A percentile compares a stretch with the other conserved stretches of the same genome.
Conservation (phyloP, 495 filamentous ascomycete species). For the Penicillium parvum region DNA sequence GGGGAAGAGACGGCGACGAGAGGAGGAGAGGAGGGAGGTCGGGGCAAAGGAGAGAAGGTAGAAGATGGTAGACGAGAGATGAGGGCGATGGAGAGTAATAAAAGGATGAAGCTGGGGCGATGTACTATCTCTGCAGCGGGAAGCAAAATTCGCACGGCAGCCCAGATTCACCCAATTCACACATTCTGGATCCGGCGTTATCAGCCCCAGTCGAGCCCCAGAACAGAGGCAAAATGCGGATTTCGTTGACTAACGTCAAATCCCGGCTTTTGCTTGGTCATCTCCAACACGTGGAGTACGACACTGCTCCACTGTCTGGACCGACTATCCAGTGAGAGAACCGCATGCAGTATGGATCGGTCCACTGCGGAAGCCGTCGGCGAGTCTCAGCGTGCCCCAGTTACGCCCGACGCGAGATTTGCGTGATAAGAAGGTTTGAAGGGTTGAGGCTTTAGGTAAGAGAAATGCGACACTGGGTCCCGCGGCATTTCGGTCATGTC, state of each 20-base stretch:
- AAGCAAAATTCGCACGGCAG: conserved; percentile 2
- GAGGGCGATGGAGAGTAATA: conserved; percentile 4
- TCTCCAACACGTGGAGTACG: conserved; percentile 29
- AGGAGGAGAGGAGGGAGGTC: neutral
- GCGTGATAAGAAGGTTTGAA: conserved; percentile 24
- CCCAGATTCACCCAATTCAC: neutral
- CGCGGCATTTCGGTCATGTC: neutral
- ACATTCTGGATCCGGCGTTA: conserved; percentile 19
- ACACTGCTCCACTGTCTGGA: conserved; percentile 24
- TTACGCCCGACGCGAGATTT: neutral
- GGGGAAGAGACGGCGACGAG: neutral
- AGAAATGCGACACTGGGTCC: conserved; percentile 18
- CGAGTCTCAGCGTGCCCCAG: conserved; percentile 7
- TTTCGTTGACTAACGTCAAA: conserved; percentile 12
- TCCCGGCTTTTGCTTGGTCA: conserved; percentile 2
- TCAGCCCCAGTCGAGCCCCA: no score
- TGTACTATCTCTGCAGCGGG: no score
- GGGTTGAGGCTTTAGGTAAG: conserved; percentile 25
- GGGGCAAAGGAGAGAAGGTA: neutral
- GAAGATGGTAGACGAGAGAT: neutral
- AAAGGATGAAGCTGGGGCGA: no score
- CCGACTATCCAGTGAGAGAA: conserved; percentile 17
- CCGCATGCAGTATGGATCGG: conserved; percentile 14
- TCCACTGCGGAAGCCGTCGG: conserved; percentile 1
- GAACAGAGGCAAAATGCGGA: conserved; percentile 6